Evolutionary conservation across 1,139 yeast species (phyloP), one percentile per base, ranked within the genome.

Genomic region (Tardiomyces depauwii): DNA sequence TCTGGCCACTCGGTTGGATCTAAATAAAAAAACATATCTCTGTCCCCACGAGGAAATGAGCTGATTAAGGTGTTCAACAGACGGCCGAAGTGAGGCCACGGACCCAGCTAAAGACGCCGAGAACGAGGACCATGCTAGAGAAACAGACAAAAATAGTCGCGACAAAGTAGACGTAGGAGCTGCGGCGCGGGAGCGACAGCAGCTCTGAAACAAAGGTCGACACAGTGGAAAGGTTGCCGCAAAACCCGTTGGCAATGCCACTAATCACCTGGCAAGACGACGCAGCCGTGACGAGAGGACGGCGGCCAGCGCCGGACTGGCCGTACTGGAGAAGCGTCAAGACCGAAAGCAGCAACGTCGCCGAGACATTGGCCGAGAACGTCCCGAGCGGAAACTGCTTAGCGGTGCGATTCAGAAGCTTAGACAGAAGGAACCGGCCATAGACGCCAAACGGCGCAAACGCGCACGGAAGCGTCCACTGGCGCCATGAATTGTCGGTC

Each of bases 141-240:
- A 66, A 76, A 28, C 71, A 64, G 1, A 58, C 43, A 7, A 57
- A 50, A 1, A 75, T 55, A 7, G 77, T 65, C 0, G 52, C 47
- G 0, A 60, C 16, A 0, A 68, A 75, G 52, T 77, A 77, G 1
- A 55, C 45, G 54, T 74, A 76, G 2, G 71, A 63, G 36, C 59
- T 40, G 5, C 48, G 44, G n/a, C 49, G 33, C 4, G 46, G 45
- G 43, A 80, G 55, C 0, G 66, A 67, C 53, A 69, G 69, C 40
- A 85, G 61, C 59, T 88, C 96, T 30, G 74, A 77, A 2, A 83
- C 73, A 55, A 87, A 82, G 0, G 95, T 82, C 47, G 88, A 80
- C 36, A 85, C 76, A 0, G 96, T 88, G 36, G 91, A 79, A 42
- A 85, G 63, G 3, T 79, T 72, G 0, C 95, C 96, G 59, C 93